Conservation (phyloP, 805 yeast genomes). For the Wickerhamomyces ciferrii region DNA sequence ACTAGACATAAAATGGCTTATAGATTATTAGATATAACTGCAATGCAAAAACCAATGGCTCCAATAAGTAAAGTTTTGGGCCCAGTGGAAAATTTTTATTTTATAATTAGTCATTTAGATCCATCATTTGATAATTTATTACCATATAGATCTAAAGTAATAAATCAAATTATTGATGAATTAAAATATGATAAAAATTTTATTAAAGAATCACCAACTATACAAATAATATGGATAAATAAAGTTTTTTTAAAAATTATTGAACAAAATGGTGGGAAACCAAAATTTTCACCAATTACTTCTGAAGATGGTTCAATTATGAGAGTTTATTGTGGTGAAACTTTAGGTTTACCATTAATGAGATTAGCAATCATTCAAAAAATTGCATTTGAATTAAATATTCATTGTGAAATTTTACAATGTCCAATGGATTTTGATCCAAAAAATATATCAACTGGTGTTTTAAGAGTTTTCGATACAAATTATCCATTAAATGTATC, state of each 20-base stretch:
- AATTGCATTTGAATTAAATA: slow-evolving; percentile 4
- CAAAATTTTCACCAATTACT: not conserved
- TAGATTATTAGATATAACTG: not conserved
- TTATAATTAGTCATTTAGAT: not conserved
- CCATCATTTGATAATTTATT: not conserved
- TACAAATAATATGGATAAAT: not conserved
- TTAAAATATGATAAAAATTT: not conserved
- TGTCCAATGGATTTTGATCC: not conserved
- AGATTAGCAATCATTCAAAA: slow-evolving; percentile 8
- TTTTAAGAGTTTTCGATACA: not conserved
- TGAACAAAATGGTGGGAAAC: not conserved
- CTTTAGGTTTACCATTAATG: slow-evolving; percentile 2
- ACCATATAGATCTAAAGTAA: not conserved
- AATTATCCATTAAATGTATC: too few species aligned
- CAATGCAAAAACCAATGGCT: not conserved
- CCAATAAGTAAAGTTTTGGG: not conserved
- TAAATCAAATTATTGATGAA: not conserved
- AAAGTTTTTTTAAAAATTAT: not conserved
- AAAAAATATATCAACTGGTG: not conserved
- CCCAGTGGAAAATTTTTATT: not conserved
- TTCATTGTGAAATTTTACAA: slow-evolving; percentile 2
- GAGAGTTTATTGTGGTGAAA: slow-evolving; percentile 14
- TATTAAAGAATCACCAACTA: not conserved
- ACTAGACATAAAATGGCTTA: not conserved
- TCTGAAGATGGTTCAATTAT: slow-evolving; percentile 9